Evolutionary conservation across 2,329 filamentous ascomycete species (phyloP), one percentile per base, ranked within the genome.

Genomic region (Clarireedia sp.): DNA sequence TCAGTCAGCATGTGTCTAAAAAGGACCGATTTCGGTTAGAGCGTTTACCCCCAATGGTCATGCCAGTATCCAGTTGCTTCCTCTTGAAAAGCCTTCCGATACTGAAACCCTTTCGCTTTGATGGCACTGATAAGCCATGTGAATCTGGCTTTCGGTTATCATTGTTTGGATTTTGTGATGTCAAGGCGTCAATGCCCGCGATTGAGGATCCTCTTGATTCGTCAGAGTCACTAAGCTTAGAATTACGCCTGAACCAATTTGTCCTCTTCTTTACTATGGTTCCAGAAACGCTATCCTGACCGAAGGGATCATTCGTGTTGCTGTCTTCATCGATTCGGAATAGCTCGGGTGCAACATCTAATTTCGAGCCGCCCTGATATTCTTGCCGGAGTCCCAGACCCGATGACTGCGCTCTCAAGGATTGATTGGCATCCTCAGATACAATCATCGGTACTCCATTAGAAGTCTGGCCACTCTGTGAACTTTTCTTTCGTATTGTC

Each of bases 161-260:
- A 47, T 60, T 60, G 44, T 57, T 62, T 19, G 62, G 58, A 29
- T 48, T 48, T 38, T 60, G 57, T 14, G 60, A 62, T n/a, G 44
- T 29, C 14, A 51, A 21, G 10, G 57, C 51, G 4, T 61, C 55
- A 24, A 19, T 51, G 38, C 50, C 59, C 12, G 45, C 46, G 9
- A 51, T 45, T 2, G 59, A 62, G 8, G 51, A 56, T 44, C 29
- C 16, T 51, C 53, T 60, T n/a, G 54, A 57, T 14, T 63, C 60
- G 21, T 59, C 59, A 14, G 62, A 60, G 26, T 60, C 59, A 2
- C 57, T 56, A 23, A 49, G 41, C 52, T 62, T 68, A 14, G 67
- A 68, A 43, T 57, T 63, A 8, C 67, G 63, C 54, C 64, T 68
- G 45, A 68, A 68, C 68, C 66, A 69, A 38, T 57, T 61, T n/a